Evolutionary conservation across 202 grass and related monocot genomes (phyloP), one percentile per base, ranked within the genome.

Genomic region (Zizania palustris): DNA sequence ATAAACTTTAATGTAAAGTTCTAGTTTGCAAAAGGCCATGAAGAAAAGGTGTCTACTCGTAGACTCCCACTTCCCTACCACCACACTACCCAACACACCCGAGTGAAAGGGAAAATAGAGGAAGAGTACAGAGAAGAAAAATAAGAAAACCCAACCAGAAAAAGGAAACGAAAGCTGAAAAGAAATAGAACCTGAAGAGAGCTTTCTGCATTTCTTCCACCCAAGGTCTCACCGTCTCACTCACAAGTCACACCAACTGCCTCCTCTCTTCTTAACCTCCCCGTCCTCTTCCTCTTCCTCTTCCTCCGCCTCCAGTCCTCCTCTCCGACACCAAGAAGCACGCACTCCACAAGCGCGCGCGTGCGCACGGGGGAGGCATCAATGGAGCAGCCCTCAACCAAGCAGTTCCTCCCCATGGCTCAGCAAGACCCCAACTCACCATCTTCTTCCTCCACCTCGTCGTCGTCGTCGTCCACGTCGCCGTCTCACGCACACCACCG

Each of bases 361-460:
- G n/a, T 28, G 28, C 20, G 50, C 37, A 51, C 13, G 4, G 16
- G 37, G 10, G 3, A 34, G 37, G 11, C 45, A 28, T 67, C 69
- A 56, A 90, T 90, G 88, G 84, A 90, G 37, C 65, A 90, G 37
- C 65, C 69, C 11, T 80, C 77, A 33, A 85, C 82, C 66, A 88
- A 88, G 86, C 86, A 85, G 45, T 39, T 84, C 61, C 82, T 88
- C 53, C 81, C 88, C 60, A 83, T 80, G 69, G 48, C 81, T 42
- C 80, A 74, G 45, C 85, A 73, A 13, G 80, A 88, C 55, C 85
- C 76, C 18, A 90, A 81, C 67, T 84, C 81, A 7, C 64, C 87
- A 61, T 91, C 84, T 20, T 81, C 83, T 4, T 96, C 92, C 73
- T 72, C 89, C 20, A 85, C 89, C 13, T 92, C 89, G 0, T 89